Conservation (phyloP, 306 rosid species). For the Malus fusca region DNA sequence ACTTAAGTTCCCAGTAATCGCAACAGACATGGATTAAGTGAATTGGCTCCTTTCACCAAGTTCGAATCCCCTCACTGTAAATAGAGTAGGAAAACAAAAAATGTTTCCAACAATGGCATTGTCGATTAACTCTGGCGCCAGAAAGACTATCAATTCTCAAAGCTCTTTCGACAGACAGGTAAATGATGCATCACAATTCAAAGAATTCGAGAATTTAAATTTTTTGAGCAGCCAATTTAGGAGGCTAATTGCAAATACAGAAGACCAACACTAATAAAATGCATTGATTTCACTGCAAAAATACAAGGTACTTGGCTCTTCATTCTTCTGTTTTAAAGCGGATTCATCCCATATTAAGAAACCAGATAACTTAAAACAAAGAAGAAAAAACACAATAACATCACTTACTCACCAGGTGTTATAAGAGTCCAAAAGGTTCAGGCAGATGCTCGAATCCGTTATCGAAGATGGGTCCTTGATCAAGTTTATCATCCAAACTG, state of each 20-base stretch:
- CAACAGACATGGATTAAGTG: too few species aligned
- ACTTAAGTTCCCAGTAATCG: background rate
- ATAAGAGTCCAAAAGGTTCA: conserved; percentile 85
- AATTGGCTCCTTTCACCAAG: too few species aligned
- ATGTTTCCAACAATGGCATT: too few species aligned
- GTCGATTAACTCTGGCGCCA: background rate
- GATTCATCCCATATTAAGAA: conserved; percentile 30
- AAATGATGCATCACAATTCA: background rate
- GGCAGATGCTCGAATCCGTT: conserved; percentile 83
- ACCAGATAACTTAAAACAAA: conserved; percentile 27
- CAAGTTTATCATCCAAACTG: conserved; percentile 66
- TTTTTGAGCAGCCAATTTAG: background rate
- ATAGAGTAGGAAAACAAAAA: too few species aligned
- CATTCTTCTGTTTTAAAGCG: conserved; percentile 36
- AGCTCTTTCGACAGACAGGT: background rate
- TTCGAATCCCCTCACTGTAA: too few species aligned
- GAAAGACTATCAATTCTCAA: background rate
- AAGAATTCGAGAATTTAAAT: background rate
- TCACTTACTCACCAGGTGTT: conserved; percentile 25
- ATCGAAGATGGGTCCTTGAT: conserved; percentile 70
- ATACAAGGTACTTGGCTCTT: conserved; percentile 27
- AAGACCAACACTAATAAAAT: conserved; percentile 22
- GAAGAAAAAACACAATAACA: conserved; percentile 6
- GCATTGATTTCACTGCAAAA: conserved; percentile 29
- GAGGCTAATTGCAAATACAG: background rate